Evolutionary conservation across 73 alveolate genomes (phyloP), one percentile per base, ranked within the genome.

Genomic region (Effrenium voratum): DNA sequence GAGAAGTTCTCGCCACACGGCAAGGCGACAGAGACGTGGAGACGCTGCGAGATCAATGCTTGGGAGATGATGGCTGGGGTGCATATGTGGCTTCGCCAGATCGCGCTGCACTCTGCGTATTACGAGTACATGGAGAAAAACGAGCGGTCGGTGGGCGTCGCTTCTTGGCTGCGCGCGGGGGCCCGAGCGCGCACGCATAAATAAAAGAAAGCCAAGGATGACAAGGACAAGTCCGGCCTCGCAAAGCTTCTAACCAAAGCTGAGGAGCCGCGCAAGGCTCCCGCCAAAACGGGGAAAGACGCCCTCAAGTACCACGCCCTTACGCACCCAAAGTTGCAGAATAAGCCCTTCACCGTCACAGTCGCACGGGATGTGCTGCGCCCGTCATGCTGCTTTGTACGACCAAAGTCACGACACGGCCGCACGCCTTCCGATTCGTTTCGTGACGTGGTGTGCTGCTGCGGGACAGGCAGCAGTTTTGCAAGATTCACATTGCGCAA

Each of bases 11-110:
- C 47, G 24, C 47, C 81, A 46, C 4, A 32, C 36, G 4, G 13
- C 81, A 70, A 70, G 46, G 13, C 3, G 32, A n/a, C 13, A 13
- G 47, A 70, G 81, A 70, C 81, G 24, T 70, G 81, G 81, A 43
- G 34, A 43, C 44, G 81, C 47, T 15, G 47, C 3, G 81, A 70
- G 36, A 70, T 70, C 81, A 70, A 70, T 36, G 81, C 81, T n/a
- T 70, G 81, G 81, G 81, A 70, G 34, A 70, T 70, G 81, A 70
- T 70, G 81, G 30, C 44, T 4, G 81, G 32, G 3, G 81, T 70
- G 47, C 81, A 70, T 34, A 28, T 70, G 46, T 70, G 81, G 81
- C 46, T 70, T 4, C 43, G 81, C 47, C 81, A 70, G 34, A 22
- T 70, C 13, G 44, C 81, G 32, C 46, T 70, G 32, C 81, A 70